Percentiles rank a stretch among this genome's conserved stretches.
phyloP scores from a whole-genome alignment of 2,329 filamentous ascomycete genomes.

The Rhynchosporium graminicola region DNA sequence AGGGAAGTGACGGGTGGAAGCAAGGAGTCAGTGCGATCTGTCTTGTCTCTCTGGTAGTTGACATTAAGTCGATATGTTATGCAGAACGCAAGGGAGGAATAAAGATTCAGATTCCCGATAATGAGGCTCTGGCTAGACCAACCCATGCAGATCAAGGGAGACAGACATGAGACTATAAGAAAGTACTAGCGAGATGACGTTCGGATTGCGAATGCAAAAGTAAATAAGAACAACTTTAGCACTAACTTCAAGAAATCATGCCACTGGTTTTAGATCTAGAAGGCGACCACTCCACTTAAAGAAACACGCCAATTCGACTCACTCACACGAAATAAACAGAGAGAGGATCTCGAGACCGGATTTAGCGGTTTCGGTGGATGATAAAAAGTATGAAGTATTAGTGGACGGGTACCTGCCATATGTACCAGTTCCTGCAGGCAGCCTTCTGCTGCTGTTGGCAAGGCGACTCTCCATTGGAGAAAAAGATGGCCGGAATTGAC shows the following conservation, averaged over 20 bases:
- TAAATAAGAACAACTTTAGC: not conserved
- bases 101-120: not conserved
- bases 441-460: conserved; percentile 1
- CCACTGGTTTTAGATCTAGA: too few species aligned
- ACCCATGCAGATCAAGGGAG: not conserved
- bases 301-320: too few species aligned
- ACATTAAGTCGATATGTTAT: not conserved
- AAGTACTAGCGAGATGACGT: not conserved
- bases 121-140: not conserved
- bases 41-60: conserved; percentile 4
- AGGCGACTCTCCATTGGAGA: not conserved
- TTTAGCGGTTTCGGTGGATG: too few species aligned
- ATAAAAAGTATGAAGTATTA: not conserved
- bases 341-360: not conserved
- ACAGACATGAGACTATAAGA: not conserved
- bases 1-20: not conserved
- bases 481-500: not conserved
- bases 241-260: not conserved
- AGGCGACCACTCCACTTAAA: too few species aligned
- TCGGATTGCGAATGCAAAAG: not conserved
- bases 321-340: not conserved
- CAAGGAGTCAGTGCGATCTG: not conserved
- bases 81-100: conserved; percentile 1
- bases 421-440: conserved; percentile 7
- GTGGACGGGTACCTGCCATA: not conserved